Percentiles rank a stretch among this genome's conserved stretches.
Conservation (phyloP, 441 rosid genomes). For the Brassica balearica region DNA sequence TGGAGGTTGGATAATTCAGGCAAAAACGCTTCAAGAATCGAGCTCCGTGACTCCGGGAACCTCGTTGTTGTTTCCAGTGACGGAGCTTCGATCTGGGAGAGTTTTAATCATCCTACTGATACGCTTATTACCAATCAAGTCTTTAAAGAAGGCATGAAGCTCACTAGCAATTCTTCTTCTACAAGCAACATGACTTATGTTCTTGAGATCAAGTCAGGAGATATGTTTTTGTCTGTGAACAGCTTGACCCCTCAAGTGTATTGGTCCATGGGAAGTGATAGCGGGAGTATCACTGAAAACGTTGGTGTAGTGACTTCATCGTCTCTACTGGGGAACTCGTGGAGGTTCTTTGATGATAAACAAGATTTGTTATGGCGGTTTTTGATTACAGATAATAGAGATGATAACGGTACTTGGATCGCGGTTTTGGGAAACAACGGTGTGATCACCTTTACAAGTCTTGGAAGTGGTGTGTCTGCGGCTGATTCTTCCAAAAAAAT, state of each 20-base stretch:
- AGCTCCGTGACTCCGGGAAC: constrained; percentile 82
- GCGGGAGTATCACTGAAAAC: constrained; percentile 50
- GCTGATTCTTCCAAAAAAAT: constrained; percentile 53
- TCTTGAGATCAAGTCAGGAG: constrained; percentile 78
- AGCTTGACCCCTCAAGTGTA: constrained; percentile 74
- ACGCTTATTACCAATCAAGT: constrained; percentile 72
- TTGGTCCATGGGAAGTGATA: constrained; percentile 74
- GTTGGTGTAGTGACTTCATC: constrained; percentile 52
- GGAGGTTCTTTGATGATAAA: constrained; percentile 72
- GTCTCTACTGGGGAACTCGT: constrained; percentile 64
- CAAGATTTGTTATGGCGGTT: constrained; percentile 64
- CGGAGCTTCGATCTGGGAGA: constrained; percentile 68
- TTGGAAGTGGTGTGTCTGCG: constrained; percentile 42
- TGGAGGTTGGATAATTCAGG: constrained; percentile 67
- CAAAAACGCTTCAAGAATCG: constrained; percentile 67
- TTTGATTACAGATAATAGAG: constrained; percentile 42
- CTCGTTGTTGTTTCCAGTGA: constrained; percentile 63
- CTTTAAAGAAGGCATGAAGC: constrained; percentile 76
- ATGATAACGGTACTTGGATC: constrained; percentile 70
- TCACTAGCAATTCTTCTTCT: constrained; percentile 57
- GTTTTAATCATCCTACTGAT: constrained; percentile 85
- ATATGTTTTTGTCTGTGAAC: constrained; percentile 71
- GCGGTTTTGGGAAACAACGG: constrained; percentile 73
- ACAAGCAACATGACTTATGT: constrained; percentile 59
- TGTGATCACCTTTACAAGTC: constrained; percentile 61